Evolutionary conservation across 2,329 filamentous ascomycete species (phyloP), one percentile per base, ranked within the genome.

Genomic region (Scytalidium sp.): DNA sequence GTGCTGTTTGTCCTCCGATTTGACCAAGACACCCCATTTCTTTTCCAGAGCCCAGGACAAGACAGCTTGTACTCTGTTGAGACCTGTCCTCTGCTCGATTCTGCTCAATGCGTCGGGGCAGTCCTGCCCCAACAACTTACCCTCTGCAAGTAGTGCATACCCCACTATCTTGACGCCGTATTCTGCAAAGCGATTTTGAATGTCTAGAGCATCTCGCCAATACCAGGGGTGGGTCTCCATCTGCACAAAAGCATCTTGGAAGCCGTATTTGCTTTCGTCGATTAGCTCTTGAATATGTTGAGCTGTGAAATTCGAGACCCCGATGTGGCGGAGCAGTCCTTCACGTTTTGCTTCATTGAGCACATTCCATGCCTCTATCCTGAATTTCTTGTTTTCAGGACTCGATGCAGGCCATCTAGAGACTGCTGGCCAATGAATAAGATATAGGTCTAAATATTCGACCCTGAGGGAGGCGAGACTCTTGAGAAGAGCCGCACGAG

Each of bases 281-380:
- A 92, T 74, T 53, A 93, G 76, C 69, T 82, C 86, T 75, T 90
- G 85, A 40, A 93, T 74, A 70, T 92, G 87, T 67, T 75, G 80
- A 67, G 90, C 88, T 56, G 78, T 85, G 67, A 93, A 93, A 78
- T 93, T 94, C 68, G 86, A 90, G 49, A 93, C 86, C 58, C 88
- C 88, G 64, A 92, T 89, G 74, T 88, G 88, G 67, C 78, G 79
- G 47, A 87, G 85, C 69, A 89, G 86, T 65, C 84, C 84, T 32
- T 79, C 81, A 10, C 68, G 77, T 19, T 83, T 72, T 43, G 88
- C 75, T 73, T 85, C 85, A 70, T 87, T 81, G 74, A 87, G 73
- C 70, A 83, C 81, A 49, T 75, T 73, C 80, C 78, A 93, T 15
- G 89, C 93, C 69, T 92, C 83, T 21, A 70, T 36, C 21, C 53